Evolutionary conservation across 1,139 yeast genomes (phyloP).

Genomic region (Yamadazyma blattariae): DNA sequence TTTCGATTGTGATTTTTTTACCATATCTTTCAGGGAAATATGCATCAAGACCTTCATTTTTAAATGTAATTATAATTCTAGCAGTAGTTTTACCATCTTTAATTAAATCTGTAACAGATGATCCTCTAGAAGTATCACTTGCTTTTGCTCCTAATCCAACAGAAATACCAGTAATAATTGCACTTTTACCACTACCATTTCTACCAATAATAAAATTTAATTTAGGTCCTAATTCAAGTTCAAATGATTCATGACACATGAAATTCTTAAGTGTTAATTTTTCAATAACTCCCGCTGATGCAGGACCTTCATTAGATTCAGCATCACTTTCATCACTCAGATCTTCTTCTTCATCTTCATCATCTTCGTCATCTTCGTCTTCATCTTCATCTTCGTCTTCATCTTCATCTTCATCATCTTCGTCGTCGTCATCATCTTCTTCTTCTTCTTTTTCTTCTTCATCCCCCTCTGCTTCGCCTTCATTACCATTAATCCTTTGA

Average conservation of each 20-base stretch:
- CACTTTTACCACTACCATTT: constrained; percentile 95
- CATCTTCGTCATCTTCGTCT: not conserved
- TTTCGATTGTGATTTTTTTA: constrained; percentile 61
- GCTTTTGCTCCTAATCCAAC: constrained; percentile 96
- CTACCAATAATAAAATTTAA: constrained; percentile 90
- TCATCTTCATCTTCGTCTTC: not conserved
- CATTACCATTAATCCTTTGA: not conserved
- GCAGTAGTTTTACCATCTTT: constrained; percentile 74
- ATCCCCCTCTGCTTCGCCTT: not conserved
- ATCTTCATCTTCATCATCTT: not conserved
- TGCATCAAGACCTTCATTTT: constrained; percentile 65
- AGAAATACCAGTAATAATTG: constrained; percentile 85
- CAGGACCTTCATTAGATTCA: not conserved
- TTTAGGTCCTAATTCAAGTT: constrained; percentile 74
- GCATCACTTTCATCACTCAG: not conserved
- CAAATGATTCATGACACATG: constrained; percentile 83
- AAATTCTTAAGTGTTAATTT: constrained; percentile 61
- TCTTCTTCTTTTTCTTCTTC: not conserved
- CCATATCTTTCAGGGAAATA: constrained; percentile 68
- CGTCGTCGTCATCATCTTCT: constrained; percentile 1
- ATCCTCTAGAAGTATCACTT: constrained; percentile 83
- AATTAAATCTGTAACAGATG: constrained; percentile 65
- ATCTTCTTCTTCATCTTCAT: constrained; percentile 1
- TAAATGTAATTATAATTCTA: constrained; percentile 55
- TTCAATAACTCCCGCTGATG: constrained; percentile 52